A percentile compares a stretch with the other conserved stretches of the same genome.
phyloP scores from a whole-genome alignment of 140 eudicot genomes.

The Anethum foeniculum region DNA sequence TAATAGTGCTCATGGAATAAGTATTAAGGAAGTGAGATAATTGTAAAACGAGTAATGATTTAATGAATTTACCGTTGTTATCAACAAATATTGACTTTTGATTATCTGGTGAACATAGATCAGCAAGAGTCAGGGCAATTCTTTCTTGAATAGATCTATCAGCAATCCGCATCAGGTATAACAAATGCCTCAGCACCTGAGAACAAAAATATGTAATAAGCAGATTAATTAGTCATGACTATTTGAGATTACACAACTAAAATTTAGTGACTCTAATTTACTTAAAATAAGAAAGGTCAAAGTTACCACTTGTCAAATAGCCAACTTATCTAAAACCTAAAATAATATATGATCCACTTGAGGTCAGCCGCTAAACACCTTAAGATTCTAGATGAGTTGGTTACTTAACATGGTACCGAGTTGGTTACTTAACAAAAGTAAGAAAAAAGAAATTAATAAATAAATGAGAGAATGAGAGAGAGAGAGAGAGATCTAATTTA shows the following conservation, averaged over 20 bases:
- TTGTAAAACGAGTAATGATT: neutral
- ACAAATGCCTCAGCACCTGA: conserved; percentile 62
- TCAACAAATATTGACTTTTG: conserved; percentile 55
- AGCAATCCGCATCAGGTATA: conserved; percentile 62
- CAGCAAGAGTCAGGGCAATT: conserved; percentile 80
- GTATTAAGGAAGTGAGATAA: neutral
- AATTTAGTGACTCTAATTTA: neutral
- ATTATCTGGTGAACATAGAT: conserved; percentile 72
- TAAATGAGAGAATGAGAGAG: too few species aligned
- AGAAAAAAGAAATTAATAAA: too few species aligned
- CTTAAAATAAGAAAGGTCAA: too few species aligned
- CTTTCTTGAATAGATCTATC: conserved; percentile 52
- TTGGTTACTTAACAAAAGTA: too few species aligned
- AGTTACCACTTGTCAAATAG: too few species aligned
- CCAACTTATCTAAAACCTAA: too few species aligned
- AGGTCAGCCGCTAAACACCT: too few species aligned
- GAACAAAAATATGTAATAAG: conserved; percentile 2
- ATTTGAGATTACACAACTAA: neutral
- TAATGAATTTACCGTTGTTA: conserved; percentile 42
- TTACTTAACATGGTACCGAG: too few species aligned
- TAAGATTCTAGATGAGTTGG: too few species aligned
- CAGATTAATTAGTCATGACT: neutral
- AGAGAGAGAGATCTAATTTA: too few species aligned
- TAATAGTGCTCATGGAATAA: neutral
- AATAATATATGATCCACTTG: too few species aligned